Percentiles rank a stretch among this genome's conserved stretches.
These are phyloP conservation scores for Fusarium subglutinans DNA, from an alignment of 2,329 filamentous ascomycete species.

Conservation along the genomic window DNA sequence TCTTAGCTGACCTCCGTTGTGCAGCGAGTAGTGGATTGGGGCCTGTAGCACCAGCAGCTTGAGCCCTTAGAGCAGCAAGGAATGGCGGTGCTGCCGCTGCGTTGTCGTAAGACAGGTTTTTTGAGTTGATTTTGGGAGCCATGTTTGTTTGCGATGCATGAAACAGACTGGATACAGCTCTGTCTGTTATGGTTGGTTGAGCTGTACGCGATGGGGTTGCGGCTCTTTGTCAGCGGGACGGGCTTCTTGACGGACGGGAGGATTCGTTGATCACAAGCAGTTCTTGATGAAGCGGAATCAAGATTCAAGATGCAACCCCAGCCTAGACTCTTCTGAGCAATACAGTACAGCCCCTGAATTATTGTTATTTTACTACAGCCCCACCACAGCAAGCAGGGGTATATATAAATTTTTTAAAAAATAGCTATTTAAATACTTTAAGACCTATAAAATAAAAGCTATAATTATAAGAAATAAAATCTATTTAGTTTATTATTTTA, in stretches of 20 bases:
- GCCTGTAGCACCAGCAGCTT: slow-evolving; percentile 59
- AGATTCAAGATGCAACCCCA: background rate
- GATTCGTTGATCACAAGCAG: background rate
- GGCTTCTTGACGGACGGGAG: background rate
- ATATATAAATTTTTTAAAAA: no score
- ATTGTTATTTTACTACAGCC: no score
- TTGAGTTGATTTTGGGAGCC: slow-evolving; percentile 72
- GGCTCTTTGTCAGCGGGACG: slow-evolving; percentile 28
- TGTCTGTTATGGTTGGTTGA: slow-evolving; percentile 22
- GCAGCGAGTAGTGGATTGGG: slow-evolving; percentile 63
- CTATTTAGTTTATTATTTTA: no score
- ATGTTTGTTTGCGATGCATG: slow-evolving; percentile 43
- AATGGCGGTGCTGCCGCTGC: slow-evolving; percentile 69
- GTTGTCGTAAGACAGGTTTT: slow-evolving; percentile 73
- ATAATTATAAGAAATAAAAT: no score
- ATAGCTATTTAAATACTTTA: no score
- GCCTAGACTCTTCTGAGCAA: slow-evolving; percentile 22
- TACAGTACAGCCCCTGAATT: background rate
- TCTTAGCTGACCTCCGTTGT: slow-evolving; percentile 60
- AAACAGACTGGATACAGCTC: background rate
- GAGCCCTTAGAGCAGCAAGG: slow-evolving; percentile 64
- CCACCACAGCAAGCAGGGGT: no score
- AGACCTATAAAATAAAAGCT: no score
- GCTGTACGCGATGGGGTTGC: slow-evolving; percentile 10
- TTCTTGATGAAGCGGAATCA: slow-evolving; percentile 6